Conservation (phyloP, 2,329 filamentous ascomycete genomes). For the Aureobasidium sp. region DNA sequence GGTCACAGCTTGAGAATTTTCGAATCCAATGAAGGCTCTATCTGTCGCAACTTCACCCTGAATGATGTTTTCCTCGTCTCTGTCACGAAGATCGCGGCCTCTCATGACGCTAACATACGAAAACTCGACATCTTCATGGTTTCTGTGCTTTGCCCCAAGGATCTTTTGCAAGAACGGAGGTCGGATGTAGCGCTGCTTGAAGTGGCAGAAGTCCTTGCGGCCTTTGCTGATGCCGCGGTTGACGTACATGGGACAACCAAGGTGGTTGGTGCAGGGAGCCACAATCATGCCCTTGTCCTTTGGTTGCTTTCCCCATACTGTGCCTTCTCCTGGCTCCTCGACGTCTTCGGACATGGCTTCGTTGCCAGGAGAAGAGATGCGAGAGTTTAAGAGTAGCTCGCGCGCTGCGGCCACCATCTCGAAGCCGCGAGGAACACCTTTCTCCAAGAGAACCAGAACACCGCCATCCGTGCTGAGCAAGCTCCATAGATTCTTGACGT, state of each 20-base stretch:
- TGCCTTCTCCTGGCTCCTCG: constrained; percentile 16
- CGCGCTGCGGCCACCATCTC: constrained; percentile 83
- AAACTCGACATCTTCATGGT: constrained; percentile 85
- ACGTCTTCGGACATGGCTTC: constrained; percentile 25
- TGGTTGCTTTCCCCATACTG: constrained; percentile 14
- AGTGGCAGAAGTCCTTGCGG: constrained; percentile 85
- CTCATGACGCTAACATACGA: constrained; percentile 82
- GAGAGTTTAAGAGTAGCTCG: constrained; percentile 65
- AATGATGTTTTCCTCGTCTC: constrained; percentile 22
- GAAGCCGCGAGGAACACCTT: constrained; percentile 84
- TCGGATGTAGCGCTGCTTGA: constrained; percentile 78
- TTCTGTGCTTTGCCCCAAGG: constrained; percentile 58
- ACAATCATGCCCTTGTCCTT: constrained; percentile 57
- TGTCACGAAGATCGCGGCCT: constrained; percentile 51
- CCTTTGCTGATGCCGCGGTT: constrained; percentile 58
- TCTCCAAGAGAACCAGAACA: constrained; percentile 79
- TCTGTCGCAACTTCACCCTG: constrained; percentile 52
- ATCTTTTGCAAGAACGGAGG: constrained; percentile 74
- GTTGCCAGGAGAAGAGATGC: constrained; percentile 56
- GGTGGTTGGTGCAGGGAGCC: constrained; percentile 74
- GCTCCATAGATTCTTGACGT: constrained; percentile 84
- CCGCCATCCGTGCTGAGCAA: constrained; percentile 77
- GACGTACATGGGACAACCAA: constrained; percentile 76
- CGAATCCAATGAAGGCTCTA: constrained; percentile 65
- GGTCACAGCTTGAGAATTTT: constrained; percentile 29